Percentiles rank a stretch among this genome's conserved stretches.
Evolutionary conservation across 345 rosid genomes (phyloP).

Genomic region (Cardamine occulta): DNA sequence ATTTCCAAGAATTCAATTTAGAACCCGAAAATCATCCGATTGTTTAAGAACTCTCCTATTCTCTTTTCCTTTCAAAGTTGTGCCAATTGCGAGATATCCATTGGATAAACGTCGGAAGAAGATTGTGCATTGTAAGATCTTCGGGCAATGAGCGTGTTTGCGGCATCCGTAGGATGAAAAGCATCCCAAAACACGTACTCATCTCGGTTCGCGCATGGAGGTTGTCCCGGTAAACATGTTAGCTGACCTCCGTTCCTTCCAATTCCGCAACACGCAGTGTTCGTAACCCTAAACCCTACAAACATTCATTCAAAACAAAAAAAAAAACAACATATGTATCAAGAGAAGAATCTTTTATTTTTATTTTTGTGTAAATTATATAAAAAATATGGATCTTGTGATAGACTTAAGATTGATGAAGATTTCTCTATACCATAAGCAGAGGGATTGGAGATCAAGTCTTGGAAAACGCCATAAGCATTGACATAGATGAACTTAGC

Average conservation of each 20-base stretch:
- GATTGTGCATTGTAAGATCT: constrained; percentile 58
- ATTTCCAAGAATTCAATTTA: constrained; percentile 10
- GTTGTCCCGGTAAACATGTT: constrained; percentile 63
- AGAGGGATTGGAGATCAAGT: constrained; percentile 55
- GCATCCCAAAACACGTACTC: constrained; percentile 76
- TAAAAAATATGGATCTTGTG: neutral
- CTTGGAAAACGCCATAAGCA: constrained; percentile 76
- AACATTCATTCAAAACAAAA: neutral
- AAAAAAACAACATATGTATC: neutral
- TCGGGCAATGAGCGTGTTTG: constrained; percentile 51
- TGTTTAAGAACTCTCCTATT: neutral
- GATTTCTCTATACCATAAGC: constrained; percentile 46
- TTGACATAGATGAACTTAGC: constrained; percentile 71
- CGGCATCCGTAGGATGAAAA: constrained; percentile 67
- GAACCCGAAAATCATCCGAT: neutral
- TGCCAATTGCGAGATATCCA: constrained; percentile 49
- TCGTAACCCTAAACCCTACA: constrained; percentile 58
- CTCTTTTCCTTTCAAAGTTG: constrained; percentile 29
- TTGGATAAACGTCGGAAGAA: constrained; percentile 55
- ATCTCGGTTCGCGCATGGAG: constrained; percentile 59
- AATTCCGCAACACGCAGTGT: constrained; percentile 68
- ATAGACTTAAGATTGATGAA: neutral
- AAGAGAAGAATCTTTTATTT: neutral
- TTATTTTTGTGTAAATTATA: neutral
- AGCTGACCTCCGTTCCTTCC: constrained; percentile 79